Evolutionary conservation across 768 basidiomycete species (phyloP).

Genomic region (Pulveroboletus frians): DNA sequence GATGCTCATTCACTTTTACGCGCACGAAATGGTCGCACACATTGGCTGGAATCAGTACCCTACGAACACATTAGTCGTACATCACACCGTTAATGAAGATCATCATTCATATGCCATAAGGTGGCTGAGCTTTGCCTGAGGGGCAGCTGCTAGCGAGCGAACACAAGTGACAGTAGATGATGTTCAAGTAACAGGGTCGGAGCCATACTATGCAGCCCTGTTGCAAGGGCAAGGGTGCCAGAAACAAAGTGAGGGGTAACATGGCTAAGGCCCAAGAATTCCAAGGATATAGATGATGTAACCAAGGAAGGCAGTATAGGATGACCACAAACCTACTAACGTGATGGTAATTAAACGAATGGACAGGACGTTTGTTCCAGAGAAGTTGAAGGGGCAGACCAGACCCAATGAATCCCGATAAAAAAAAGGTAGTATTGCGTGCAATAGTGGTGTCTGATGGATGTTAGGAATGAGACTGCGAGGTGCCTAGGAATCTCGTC

Average conservation of each 20-base stretch:
- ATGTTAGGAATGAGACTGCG: conserved; percentile 1
- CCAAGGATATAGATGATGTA: conserved; percentile 11
- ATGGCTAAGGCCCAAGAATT: neutral
- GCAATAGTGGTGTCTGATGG: neutral
- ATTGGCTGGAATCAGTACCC: conserved; percentile 14
- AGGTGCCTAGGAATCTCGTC: neutral
- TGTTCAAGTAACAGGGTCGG: neutral
- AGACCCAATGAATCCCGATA: conserved; percentile 1
- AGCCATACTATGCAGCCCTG: neutral
- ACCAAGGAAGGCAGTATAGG: conserved; percentile 13
- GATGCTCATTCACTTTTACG: conserved; percentile 4
- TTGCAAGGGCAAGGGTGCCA: neutral
- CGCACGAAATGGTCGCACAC: neutral
- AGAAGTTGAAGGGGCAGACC: neutral
- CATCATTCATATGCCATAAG: neutral
- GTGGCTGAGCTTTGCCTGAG: neutral
- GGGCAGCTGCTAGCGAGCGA: neutral
- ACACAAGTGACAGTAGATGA: neutral
- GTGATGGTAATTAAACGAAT: conserved; percentile 28
- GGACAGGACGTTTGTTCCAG: conserved; percentile 27
- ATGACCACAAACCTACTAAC: conserved; percentile 23
- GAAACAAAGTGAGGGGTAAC: conserved; percentile 1
- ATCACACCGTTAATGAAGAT: conserved; percentile 13
- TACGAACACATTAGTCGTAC: conserved; percentile 14
- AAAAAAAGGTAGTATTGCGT: conserved; percentile 4